Conservation (phyloP, 805 yeast species). For the Barnettozyma pratensis region DNA sequence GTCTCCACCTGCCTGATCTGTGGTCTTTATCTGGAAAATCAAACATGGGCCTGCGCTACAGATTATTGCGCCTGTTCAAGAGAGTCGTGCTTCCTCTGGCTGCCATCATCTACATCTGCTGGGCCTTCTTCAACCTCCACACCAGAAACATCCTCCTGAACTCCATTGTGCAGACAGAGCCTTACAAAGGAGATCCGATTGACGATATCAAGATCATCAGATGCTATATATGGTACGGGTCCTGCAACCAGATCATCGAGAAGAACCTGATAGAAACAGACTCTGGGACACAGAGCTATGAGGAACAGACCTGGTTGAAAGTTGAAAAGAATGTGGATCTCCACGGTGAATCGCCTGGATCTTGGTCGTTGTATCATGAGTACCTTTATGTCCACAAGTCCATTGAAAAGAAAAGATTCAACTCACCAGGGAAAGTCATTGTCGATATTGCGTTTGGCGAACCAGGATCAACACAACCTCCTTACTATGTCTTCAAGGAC, state of each 20-base stretch:
- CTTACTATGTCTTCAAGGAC: slow-evolving; percentile 33
- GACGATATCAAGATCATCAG: slow-evolving; percentile 26
- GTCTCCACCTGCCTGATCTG: background rate
- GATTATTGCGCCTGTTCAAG: slow-evolving; percentile 9
- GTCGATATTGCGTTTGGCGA: slow-evolving; percentile 42
- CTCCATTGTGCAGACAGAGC: slow-evolving; percentile 11
- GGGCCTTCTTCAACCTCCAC: slow-evolving; percentile 16
- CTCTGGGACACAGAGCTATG: slow-evolving; percentile 1
- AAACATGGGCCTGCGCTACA: background rate
- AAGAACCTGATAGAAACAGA: background rate
- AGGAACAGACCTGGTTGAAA: slow-evolving; percentile 21
- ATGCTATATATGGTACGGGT: slow-evolving; percentile 28
- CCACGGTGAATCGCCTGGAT: slow-evolving; percentile 12
- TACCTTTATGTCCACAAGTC: slow-evolving; percentile 26
- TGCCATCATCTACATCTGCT: slow-evolving; percentile 9
- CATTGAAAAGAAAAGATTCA: slow-evolving; percentile 5
- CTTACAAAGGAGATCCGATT: slow-evolving; percentile 27
- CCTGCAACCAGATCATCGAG: slow-evolving; percentile 24
- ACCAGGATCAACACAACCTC: slow-evolving; percentile 28
- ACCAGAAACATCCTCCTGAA: slow-evolving; percentile 18
- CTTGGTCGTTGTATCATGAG: slow-evolving; percentile 20
- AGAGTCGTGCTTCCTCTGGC: slow-evolving; percentile 16
- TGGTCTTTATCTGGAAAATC: too few species aligned
- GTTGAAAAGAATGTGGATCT: slow-evolving; percentile 23
- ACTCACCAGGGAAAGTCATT: slow-evolving; percentile 27